phyloP scores from a whole-genome alignment of 345 rosid genomes.

The Nephelium lappaceum region DNA sequence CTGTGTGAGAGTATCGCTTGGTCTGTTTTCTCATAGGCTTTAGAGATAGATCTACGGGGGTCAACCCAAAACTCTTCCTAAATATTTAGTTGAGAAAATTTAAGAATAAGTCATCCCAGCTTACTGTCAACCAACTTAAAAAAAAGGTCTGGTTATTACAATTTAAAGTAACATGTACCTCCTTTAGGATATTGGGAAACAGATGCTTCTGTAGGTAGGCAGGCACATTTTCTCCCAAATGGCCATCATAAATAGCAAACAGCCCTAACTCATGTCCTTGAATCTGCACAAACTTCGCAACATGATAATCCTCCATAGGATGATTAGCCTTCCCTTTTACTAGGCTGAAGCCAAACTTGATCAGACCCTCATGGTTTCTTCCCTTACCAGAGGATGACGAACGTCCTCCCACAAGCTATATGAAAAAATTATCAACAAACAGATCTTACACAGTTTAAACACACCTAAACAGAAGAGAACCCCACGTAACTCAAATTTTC shows the following conservation, averaged over 20 bases:
- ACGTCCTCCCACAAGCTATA: constrained; percentile 55
- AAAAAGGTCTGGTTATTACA: constrained; percentile 15
- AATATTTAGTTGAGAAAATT: constrained; percentile 16
- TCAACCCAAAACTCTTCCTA: constrained; percentile 74
- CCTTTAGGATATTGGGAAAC: constrained; percentile 65
- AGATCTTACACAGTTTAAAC: background rate
- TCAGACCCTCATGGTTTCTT: constrained; percentile 45
- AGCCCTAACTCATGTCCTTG: constrained; percentile 64
- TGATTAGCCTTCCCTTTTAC: constrained; percentile 67
- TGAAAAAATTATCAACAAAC: background rate
- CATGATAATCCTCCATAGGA: constrained; percentile 86
- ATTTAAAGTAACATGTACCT: constrained; percentile 40
- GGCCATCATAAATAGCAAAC: constrained; percentile 81
- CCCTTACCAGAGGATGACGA: constrained; percentile 71
- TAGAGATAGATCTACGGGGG: constrained; percentile 54
- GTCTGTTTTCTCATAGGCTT: constrained; percentile 74
- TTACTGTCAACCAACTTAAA: constrained; percentile 3
- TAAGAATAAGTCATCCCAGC: constrained; percentile 16
- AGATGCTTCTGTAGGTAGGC: constrained; percentile 69
- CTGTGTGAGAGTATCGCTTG: constrained; percentile 59
- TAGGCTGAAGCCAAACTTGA: constrained; percentile 66
- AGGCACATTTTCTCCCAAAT: constrained; percentile 66
- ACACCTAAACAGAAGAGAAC: background rate
- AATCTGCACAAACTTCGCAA: constrained; percentile 56
- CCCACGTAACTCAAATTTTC: background rate